Evolutionary conservation across 2,329 filamentous ascomycete genomes (phyloP).

Genomic region (Exophiala xenobiotica): DNA sequence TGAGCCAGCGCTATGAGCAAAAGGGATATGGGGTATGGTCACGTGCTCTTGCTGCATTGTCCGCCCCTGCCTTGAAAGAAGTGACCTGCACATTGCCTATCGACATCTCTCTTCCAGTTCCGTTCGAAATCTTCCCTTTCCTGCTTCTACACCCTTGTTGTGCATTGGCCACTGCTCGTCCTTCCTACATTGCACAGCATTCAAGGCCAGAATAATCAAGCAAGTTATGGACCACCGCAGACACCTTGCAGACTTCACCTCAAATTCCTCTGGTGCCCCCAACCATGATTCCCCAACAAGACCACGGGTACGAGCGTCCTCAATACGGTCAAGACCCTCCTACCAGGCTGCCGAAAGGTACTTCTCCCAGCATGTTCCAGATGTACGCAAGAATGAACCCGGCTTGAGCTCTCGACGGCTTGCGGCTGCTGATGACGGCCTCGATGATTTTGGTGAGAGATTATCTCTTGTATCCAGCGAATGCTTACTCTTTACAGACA

Average conservation of each 20-base stretch:
- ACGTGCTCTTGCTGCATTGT: neutral
- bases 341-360: neutral
- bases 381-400: neutral
- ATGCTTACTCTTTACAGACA: slow-evolving; percentile 20
- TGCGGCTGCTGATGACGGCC: slow-evolving; percentile 11
- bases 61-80: neutral
- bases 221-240: no score
- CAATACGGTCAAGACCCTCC: neutral
- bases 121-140: neutral
- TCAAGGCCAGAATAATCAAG: no score
- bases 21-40: no score
- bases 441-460: slow-evolving; percentile 28
- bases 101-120: neutral
- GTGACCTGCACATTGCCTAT: neutral
- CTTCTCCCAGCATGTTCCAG: slow-evolving; percentile 32
- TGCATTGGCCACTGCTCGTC: neutral
- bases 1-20: no score
- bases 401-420: slow-evolving; percentile 1
- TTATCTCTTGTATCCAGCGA: neutral
- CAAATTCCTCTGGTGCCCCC: no score
- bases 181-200: no score
- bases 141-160: neutral
- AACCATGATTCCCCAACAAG: no score
- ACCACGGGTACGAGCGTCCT: no score
- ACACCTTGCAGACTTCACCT: no score